Base-by-base conservation (phyloP, 2,329 filamentous ascomycete genomes). In the Xylariaceae sp. region DNA sequence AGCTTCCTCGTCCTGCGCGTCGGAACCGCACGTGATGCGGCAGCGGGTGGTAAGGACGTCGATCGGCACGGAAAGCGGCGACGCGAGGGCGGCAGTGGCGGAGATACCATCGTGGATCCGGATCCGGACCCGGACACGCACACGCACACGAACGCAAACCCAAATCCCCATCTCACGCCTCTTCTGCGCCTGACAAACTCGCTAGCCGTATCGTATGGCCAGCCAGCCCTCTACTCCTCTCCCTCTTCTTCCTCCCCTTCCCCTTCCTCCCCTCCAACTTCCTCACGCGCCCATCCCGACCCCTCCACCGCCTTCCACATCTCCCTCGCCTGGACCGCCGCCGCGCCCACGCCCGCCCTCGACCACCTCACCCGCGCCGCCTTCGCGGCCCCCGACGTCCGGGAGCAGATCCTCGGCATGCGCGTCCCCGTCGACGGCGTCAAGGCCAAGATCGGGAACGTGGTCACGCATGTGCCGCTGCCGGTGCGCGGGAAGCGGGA, bases 1-100 rank as follows among this genome's bases (percentile, higher is more conserved):
- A 91, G 86, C 64, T 98, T 98, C 59, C 74, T 96, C 4, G 87
- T 96, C 3, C 63, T 96, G 36, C 74, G 79, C 17, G 74, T 90
- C n/a, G 64, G 47, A 3, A 42, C 42, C 28, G 30, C 22, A n/a
- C n/a, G n/a, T n/a, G n/a, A n/a, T n/a, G n/a, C n/a, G n/a, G n/a
- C n/a, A n/a, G n/a, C n/a, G n/a, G n/a, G n/a, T n/a, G n/a, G n/a
- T n/a, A n/a, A n/a, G n/a, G n/a, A n/a, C n/a, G n/a, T n/a, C n/a
- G n/a, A n/a, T n/a, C n/a, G n/a, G n/a, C n/a, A 31, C 2, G 37
- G 19, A n/a, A 15, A 41, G 8, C 18, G 22, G 9, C 24, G 22
- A 17, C 22, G 19, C n/a, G 24, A 31, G 19, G 16, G 19, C 15
- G n/a, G 12, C 12, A 36, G 19, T 47, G 43, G 31, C 12, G 16